Base-by-base conservation (phyloP, 495 filamentous ascomycete genomes). In the Aspergillus hancockii region DNA sequence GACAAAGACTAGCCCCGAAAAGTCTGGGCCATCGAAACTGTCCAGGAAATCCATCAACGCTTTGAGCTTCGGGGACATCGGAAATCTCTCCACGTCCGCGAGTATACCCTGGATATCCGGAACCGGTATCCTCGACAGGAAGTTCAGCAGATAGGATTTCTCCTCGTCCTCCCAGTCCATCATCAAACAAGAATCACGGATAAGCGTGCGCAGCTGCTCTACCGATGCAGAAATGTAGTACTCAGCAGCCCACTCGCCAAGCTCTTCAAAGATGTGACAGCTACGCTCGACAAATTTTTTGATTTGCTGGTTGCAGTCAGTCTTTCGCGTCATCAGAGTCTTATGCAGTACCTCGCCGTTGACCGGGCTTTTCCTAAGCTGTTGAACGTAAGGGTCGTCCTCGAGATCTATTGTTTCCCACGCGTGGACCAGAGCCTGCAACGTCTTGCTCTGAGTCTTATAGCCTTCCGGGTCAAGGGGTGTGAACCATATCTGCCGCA, bases 1-100 rank as follows among this genome's bases (percentile, higher is more conserved):
- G 8, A 86, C 91, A 62, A 98, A 98, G 1, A 97, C 74, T 8
- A 98, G 81, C 0, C 90, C 89, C 0, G 85, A 81, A 22, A 88
- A 85, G 0, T 75, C 72, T 10, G 75, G 71, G 1, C 62, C 56
- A 5, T 81, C 63, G 31, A 77, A 72, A 8, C 63, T 63, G 0
- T 74, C 68, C 8, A 93, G 73, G 23, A 83, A 76, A 0, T 78
- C 59, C 10, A 93, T 64, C 32, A 95, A 68, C 1, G 62, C 67
- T 34, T 71, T 59, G 7, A 85, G 64, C 61, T 91, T 92, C 8
- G 72, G 60, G 0, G 88, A 85, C 4, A 73, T 52, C 14, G 66
- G 63, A 18, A 67, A 61, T 16, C 64, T 63, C 14, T 59, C 60
- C 19, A 62, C 51, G 2, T 61, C 54, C 8, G 66, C 50, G 0